Percentiles rank a stretch among this genome's conserved stretches.
Conservation (phyloP, 2,329 filamentous ascomycete genomes). For the Rhytidhysteron rufulum region DNA sequence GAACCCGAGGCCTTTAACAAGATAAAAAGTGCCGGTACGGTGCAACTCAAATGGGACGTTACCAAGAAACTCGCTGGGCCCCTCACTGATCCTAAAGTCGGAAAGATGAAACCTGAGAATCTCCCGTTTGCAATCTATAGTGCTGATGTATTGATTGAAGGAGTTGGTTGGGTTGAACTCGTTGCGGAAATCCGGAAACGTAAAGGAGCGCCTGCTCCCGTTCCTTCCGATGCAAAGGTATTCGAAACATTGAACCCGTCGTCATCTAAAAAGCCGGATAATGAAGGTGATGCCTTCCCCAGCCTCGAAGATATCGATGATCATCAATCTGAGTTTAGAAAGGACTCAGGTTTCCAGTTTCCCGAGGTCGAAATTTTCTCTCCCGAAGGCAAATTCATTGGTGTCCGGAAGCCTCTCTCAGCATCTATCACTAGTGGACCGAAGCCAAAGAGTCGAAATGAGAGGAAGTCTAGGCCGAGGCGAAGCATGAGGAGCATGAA, state of each 20-base stretch:
- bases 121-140: conserved; percentile 78
- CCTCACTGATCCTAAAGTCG: conserved; percentile 60
- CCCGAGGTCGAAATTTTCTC: conserved; percentile 81
- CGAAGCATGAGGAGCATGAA: conserved; percentile 61
- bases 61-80: conserved; percentile 75
- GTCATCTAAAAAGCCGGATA: conserved; percentile 9
- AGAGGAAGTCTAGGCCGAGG: conserved; percentile 56
- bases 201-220: conserved; percentile 9
- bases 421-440: conserved; percentile 61
- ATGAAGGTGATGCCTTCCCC: conserved; percentile 10
- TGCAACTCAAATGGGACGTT: conserved; percentile 75
- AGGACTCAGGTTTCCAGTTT: conserved; percentile 38
- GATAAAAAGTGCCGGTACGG: conserved; percentile 61
- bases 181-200: conserved; percentile 68
- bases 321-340: neutral
- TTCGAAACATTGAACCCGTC: no score
- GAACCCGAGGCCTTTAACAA: conserved; percentile 32
- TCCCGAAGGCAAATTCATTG: conserved; percentile 79
- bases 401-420: conserved; percentile 63
- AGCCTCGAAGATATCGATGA: conserved; percentile 9
- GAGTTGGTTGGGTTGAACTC: conserved; percentile 90
- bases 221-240: conserved; percentile 2
- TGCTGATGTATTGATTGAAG: conserved; percentile 84
- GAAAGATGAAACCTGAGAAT: conserved; percentile 60
- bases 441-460: conserved; percentile 48